Evolutionary conservation across 208 protist species (phyloP), one percentile per base, ranked within the genome.

Genomic region (Trypanosoma boissoni): DNA sequence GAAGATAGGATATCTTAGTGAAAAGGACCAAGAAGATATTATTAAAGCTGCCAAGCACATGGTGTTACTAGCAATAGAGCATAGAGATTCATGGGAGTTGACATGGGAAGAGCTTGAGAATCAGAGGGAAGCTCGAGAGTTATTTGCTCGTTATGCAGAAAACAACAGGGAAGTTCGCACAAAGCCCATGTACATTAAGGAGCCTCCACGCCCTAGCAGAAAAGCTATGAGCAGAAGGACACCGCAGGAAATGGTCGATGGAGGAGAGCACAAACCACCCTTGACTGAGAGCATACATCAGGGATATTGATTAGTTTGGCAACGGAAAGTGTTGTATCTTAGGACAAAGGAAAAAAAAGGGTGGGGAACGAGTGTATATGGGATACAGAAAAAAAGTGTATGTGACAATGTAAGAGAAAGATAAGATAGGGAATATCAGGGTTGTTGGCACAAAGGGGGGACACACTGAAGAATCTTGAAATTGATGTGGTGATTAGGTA

Each of bases 21-120:
- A 95, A 61, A 86, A 91, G 32, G 89, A 95, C 36, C 70, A 86
- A 52, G 85, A 95, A 27, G 68, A 89, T 46, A 92, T 95, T 51
- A 79, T 92, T 44, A 95, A 92, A 68, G 77, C 88, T 3, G 88
- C 88, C 4, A 95, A 95, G 67, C 88, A 95, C 50, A 89, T 89
- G 64, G 88, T 95, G 2, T 75, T 95, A 20, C 72, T 95, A 49
- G 80, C 83, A 0, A 83, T 95, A 43, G 85, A 95, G 61, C 88
- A 95, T 52, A 82, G 88, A 61, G 88, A 92, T 59, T 89, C 88
- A 18, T 91, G 85, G 83, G 81, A 95, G 52, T 74, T 91, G 12
- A 95, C 88, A 8, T 92, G 88, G 86, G 82, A 95, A 45, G 85
- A 95, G 42, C 28, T 95, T 1, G 88, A 95, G 31, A 76, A 91